Conservation (phyloP, 306 rosid genomes). For the Abrus precatorius region DNA sequence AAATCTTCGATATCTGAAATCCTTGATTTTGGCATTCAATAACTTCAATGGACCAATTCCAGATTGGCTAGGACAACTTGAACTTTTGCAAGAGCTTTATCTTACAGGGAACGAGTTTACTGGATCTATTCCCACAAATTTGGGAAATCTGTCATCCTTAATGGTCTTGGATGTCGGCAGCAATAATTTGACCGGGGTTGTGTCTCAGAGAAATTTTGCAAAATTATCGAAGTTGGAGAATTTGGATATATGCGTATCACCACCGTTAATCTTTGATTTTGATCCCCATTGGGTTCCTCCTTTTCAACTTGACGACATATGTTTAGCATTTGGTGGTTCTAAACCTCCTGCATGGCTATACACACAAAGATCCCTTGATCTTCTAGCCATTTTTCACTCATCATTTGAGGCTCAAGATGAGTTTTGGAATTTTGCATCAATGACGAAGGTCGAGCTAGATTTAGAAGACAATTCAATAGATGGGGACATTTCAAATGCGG, state of each 20-base stretch:
- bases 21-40: not conserved
- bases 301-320: not conserved
- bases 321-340: not conserved
- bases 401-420: not conserved
- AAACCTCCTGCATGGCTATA: not conserved
- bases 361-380: not conserved
- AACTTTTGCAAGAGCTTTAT: not conserved
- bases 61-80: not conserved
- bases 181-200: not conserved
- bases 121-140: not conserved
- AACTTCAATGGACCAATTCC: slow-evolving; percentile 33
- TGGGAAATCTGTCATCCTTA: not conserved
- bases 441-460: not conserved
- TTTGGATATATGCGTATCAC: not conserved
- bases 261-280: not conserved
- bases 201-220: not conserved
- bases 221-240: not conserved
- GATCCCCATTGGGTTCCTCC: not conserved
- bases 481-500: not conserved
- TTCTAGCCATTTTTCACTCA: not conserved
- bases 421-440: slow-evolving; percentile 6
- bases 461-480: not conserved
- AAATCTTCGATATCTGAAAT: slow-evolving; percentile 13
- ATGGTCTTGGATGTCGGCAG: not conserved
- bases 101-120: not conserved